Evolutionary conservation across 352 stramenopile genomes (phyloP), one percentile per base, ranked within the genome.

Genomic region (Globisporangium radiosum): DNA sequence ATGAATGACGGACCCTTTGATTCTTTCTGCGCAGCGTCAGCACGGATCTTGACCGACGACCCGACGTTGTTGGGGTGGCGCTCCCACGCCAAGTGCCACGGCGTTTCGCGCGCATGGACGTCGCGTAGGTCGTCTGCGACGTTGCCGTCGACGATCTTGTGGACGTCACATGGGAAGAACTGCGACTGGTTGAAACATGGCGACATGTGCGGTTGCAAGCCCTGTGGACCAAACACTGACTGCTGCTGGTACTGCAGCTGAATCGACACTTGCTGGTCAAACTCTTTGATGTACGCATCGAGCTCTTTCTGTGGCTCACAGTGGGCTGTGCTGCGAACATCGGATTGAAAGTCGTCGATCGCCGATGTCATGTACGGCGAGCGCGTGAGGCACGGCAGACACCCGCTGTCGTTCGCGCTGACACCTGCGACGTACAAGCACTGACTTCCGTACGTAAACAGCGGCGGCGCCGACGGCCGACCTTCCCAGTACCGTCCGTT

Each of bases 181-280:
- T 93, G 78, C 17, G 79, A 85, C 61, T 91, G 83, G 63, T 93
- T 93, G 61, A 78, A 84, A 64, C 84, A 93, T 11, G 81, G 81
- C 25, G 84, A 90, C 65, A 88, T 73, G 59, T 93, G 83, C 47
- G 81, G 77, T 43, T 93, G 81, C 8, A 90, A 63, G 0, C 84
- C 84, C 44, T 88, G 79, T 0, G 72, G 68, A 1, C 76, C 78
- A 25, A 78, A 75, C 15, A 68, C 69, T 4, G 79, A 75, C 54
- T 83, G 70, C 62, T 93, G 81, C 64, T 93, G 81, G 52, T 87
- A 90, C 63, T 82, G 79, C 37, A 91, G 60, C 60, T 88, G 80
- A 58, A 90, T 85, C 11, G 81, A 75, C 50, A 90, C 79, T 68
- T 91, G 79, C 50, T 91, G 81, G 62, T 91, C 81, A 57, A 93